Base-by-base conservation (phyloP, 1,139 yeast species). In the Suhomyces coccinellae region DNA sequence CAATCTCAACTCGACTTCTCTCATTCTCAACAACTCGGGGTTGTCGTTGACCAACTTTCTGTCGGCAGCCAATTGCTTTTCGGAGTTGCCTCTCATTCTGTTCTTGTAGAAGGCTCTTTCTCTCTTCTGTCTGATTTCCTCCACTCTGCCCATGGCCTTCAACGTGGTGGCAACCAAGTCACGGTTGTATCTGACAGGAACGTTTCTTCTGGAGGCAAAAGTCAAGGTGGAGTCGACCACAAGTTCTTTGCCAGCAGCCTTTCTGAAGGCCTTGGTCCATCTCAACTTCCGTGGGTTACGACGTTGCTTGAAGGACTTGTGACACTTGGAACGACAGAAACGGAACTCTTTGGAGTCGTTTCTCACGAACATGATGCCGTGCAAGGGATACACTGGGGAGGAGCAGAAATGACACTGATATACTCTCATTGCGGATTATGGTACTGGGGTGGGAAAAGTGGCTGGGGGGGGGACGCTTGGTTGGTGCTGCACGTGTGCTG, bases 261-360 rank as follows among this genome's bases (percentile, higher is more conserved):
- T 93, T 75, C 99, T 85, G 80, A 95, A 93, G 1, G 99, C 98
- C 71, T 95, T 93, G 49, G 99, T 93, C 99, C 99, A 93, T 73
- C 82, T 86, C 69, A 91, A 84, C 72, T 93, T 93, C 75, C 99
- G 86, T 58, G 99, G 99, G 75, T 93, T 93, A 72, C 99, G 86
- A 78, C 97, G 91, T 77, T 90, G 95, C 70, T 93, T 93, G 83
- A 93, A 93, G 48, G 93, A 87, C 66, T 90, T 89, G 73, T 93
- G 99, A 73, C 99, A 93, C 68, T 95, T 93, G 53, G 98, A 90
- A 67, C 98, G 89, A 67, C 99, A 93, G 75, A 93, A 93, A 61
- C 96, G 80, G 66, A 93, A 93, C 71, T 90, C 98, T 64, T 93
- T 93, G 56, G 98, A 96, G 62, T 93, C 99, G 67, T 93, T 93